Evolutionary conservation across 2,329 filamentous ascomycete species (phyloP).

Genomic region (Penicillium polonicum): DNA sequence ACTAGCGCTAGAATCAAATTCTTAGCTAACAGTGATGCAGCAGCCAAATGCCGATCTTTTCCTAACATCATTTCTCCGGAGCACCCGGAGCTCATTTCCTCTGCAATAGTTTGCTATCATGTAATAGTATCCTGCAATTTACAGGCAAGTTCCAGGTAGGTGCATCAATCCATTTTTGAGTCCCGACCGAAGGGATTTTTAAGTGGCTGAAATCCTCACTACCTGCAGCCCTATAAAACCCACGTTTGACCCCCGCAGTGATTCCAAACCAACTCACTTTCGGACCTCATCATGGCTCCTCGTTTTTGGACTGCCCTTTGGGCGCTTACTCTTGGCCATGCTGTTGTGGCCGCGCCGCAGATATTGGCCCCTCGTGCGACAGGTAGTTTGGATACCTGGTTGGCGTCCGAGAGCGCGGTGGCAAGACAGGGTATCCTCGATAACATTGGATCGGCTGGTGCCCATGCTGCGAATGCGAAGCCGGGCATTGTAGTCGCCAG

Average conservation of each 20-base stretch:
- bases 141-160: background rate
- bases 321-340: slow-evolving; percentile 20
- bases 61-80: slow-evolving; percentile 1
- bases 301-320: slow-evolving; percentile 23
- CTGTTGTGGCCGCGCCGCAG: slow-evolving; percentile 18
- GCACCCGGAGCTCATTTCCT: background rate
- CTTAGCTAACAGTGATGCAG: background rate
- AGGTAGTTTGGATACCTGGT: slow-evolving; percentile 23
- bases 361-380: slow-evolving; percentile 19
- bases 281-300: slow-evolving; percentile 15
- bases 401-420: slow-evolving; percentile 45
- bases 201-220: background rate
- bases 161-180: background rate
- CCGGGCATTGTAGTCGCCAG: slow-evolving; percentile 57
- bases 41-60: slow-evolving; percentile 7
- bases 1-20: background rate
- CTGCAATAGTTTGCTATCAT: background rate
- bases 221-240: slow-evolving; percentile 14
- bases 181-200: background rate
- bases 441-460: slow-evolving; percentile 56
- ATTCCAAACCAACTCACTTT: background rate
- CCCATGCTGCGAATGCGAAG: slow-evolving; percentile 48
- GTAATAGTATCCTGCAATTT: background rate
- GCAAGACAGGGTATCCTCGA: slow-evolving; percentile 54
- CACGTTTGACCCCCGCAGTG: background rate